Conservation (phyloP, 108 stramenopile species). For the Nannochloropsis granulata region DNA sequence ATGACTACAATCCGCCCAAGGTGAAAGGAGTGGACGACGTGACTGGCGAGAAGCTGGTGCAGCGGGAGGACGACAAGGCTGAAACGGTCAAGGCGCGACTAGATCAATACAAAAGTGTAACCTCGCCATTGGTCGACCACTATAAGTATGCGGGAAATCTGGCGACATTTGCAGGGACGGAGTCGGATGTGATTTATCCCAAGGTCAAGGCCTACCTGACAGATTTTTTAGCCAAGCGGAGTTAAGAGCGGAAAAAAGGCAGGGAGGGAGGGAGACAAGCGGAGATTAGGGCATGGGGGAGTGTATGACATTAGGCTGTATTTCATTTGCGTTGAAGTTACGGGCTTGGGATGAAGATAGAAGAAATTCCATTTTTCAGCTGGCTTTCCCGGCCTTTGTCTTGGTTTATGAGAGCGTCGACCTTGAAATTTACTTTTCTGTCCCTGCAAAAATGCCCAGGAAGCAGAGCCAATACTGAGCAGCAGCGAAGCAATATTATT, state of each 20-base stretch:
- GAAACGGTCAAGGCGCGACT: constrained; percentile 47
- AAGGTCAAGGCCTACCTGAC: constrained; percentile 47
- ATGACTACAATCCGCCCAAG: constrained; percentile 90
- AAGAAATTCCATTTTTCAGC: no score
- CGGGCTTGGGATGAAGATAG: no score
- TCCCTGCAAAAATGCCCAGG: no score
- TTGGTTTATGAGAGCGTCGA: no score
- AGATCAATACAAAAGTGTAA: constrained; percentile 63
- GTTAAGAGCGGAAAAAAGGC: not conserved
- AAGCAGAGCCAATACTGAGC: no score
- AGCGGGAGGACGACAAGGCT: constrained; percentile 57
- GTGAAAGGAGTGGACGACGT: constrained; percentile 62
- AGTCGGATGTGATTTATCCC: constrained; percentile 84
- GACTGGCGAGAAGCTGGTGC: constrained; percentile 82
- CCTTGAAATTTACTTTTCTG: no score
- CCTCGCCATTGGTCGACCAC: constrained; percentile 64
- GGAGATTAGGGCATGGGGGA: no score
- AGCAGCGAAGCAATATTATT: no score
- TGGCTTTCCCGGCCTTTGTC: no score
- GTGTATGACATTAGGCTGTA: no score
- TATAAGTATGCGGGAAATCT: constrained; percentile 64
- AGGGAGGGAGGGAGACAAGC: not conserved
- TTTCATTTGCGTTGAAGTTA: no score
- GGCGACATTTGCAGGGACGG: constrained; percentile 64
- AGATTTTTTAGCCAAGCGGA: not conserved